Evolutionary conservation across 108 stramenopile genomes (phyloP).

Genomic region (Cyclotella sp.): DNA sequence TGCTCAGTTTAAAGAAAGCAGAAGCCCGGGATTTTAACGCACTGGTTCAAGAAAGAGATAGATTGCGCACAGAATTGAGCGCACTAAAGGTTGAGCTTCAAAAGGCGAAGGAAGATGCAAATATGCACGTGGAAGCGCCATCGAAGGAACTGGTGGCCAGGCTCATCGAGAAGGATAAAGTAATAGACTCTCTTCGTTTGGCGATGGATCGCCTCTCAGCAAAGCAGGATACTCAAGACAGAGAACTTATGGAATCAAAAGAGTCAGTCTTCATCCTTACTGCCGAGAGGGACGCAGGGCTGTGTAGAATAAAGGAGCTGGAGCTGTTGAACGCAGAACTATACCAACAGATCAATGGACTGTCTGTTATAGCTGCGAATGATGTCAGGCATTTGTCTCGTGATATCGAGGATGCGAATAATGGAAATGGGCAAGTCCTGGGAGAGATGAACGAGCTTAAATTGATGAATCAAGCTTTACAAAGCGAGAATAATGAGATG

Average conservation of each 20-base stretch:
- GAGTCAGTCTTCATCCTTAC: background rate
- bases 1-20: conserved; percentile 15
- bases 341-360: too few relatives aligned
- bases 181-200: background rate
- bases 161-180: background rate
- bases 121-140: background rate
- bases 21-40: conserved; percentile 33
- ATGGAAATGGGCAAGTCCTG: too few relatives aligned
- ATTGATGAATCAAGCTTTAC: too few relatives aligned
- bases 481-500: too few relatives aligned
- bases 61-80: conserved; percentile 16
- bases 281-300: background rate
- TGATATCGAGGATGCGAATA: too few relatives aligned
- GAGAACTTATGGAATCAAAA: background rate
- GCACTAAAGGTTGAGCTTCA: conserved; percentile 23
- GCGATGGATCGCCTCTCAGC: background rate
- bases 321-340: too few relatives aligned
- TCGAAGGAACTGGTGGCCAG: background rate
- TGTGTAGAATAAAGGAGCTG: background rate
- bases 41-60: conserved; percentile 33
- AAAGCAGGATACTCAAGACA: background rate
- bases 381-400: too few relatives aligned
- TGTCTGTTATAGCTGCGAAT: too few relatives aligned
- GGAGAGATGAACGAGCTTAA: too few relatives aligned
- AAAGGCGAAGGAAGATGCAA: conserved; percentile 15